Conservation (phyloP, 1,139 yeast genomes). For the Debaryomycetaceae sp. region DNA sequence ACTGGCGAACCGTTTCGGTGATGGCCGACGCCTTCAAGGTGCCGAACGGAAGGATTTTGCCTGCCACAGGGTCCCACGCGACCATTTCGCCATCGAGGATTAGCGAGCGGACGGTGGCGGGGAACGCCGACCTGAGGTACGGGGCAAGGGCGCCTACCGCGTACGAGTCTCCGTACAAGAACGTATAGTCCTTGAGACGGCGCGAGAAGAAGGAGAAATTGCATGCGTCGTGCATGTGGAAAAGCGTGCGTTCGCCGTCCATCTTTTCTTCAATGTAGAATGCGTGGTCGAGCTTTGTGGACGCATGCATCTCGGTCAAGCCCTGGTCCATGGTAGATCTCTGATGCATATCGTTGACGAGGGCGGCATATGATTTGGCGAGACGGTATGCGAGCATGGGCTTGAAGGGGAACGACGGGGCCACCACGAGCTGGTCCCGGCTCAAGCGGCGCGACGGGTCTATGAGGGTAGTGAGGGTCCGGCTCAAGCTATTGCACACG, state of each 20-base stretch:
- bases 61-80: conserved; percentile 60
- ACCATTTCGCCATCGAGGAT: conserved; percentile 92
- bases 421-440: conserved; percentile 33
- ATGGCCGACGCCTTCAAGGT: conserved; percentile 63
- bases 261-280: conserved; percentile 82
- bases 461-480: conserved; percentile 48
- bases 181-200: conserved; percentile 61
- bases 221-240: conserved; percentile 46
- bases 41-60: conserved; percentile 67
- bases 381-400: conserved; percentile 63
- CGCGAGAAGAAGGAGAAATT: conserved; percentile 56
- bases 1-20: conserved; percentile 36
- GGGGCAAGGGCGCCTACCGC: conserved; percentile 55
- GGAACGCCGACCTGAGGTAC: conserved; percentile 36
- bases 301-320: conserved; percentile 9
- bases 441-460: conserved; percentile 38
- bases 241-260: conserved; percentile 83
- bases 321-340: conserved; percentile 11
- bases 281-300: conserved; percentile 14
- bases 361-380: conserved; percentile 33
- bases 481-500: conserved; percentile 55
- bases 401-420: conserved; percentile 45
- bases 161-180: conserved; percentile 57
- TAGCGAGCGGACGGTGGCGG: conserved; percentile 31
- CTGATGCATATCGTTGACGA: conserved; percentile 32